A percentile compares a stretch with the other conserved stretches of the same genome.
These are phyloP conservation scores for Ustilaginoidea virens DNA, from an alignment of 2,329 filamentous ascomycete species.

Conservation along the genomic window DNA sequence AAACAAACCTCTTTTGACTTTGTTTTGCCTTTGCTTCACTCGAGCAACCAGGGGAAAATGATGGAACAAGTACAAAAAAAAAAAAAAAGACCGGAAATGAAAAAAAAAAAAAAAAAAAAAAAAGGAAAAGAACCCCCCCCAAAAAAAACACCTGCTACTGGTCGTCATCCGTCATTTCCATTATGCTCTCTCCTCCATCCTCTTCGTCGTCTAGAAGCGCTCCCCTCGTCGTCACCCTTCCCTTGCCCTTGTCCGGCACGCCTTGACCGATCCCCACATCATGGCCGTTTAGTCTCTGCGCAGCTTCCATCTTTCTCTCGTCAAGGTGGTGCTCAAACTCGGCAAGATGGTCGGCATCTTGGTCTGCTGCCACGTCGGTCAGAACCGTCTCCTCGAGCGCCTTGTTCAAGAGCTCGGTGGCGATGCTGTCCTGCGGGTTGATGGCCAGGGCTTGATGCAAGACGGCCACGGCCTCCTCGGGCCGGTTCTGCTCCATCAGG, in stretches of 20 bases:
- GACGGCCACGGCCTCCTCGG: constrained; percentile 63
- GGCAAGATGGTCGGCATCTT: constrained; percentile 29
- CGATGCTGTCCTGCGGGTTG: constrained; percentile 64
- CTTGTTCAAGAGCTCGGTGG: constrained; percentile 61
- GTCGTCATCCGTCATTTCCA: constrained; percentile 43
- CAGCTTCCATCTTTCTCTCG: constrained; percentile 28
- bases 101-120: no score
- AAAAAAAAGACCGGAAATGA: no score
- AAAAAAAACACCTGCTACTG: constrained; percentile 6
- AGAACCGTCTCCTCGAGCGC: constrained; percentile 48
- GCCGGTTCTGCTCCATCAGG: constrained; percentile 58
- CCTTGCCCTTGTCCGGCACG: constrained; percentile 29
- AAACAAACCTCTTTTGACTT: no score
- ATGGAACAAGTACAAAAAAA: no score
- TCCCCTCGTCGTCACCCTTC: constrained; percentile 20
- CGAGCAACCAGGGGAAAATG: no score
- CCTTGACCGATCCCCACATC: constrained; percentile 8
- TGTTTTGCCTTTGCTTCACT: no score
- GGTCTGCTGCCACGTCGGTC: constrained; percentile 27
- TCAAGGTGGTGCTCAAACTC: constrained; percentile 38
- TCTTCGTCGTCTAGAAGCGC: constrained; percentile 18
- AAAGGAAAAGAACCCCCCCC: neutral
- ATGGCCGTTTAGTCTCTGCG: constrained; percentile 18
- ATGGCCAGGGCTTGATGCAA: constrained; percentile 76
- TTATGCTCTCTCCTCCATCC: constrained; percentile 29